A percentile compares a stretch with the other conserved stretches of the same genome.
phyloP scores from a whole-genome alignment of 2,329 filamentous ascomycete species.

The Aaosphaeria pasadenensis region DNA sequence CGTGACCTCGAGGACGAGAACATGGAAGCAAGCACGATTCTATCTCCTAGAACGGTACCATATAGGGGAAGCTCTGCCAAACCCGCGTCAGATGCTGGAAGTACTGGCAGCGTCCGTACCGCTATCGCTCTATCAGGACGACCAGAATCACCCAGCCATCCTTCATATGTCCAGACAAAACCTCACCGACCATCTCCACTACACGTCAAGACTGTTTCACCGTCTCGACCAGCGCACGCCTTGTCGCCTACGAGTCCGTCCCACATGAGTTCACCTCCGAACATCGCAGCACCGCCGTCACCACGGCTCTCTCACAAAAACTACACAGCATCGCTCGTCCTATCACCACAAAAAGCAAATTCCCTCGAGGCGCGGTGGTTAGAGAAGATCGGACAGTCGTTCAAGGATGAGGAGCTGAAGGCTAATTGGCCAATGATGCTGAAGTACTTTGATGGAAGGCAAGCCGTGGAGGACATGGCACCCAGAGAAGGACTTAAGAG shows the following conservation, averaged over 20 bases:
- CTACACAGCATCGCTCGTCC: conserved; percentile 48
- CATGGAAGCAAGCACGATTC: conserved; percentile 22
- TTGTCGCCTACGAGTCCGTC: conserved; percentile 11
- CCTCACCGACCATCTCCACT: conserved; percentile 31
- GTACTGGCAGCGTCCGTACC: conserved; percentile 33
- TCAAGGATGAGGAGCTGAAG: conserved; percentile 49
- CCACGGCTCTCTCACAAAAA: conserved; percentile 16
- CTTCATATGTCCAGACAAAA: conserved; percentile 21
- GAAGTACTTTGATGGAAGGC: conserved; percentile 84
- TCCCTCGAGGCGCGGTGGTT: conserved; percentile 73
- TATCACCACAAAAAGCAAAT: conserved; percentile 75
- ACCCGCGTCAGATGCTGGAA: conserved; percentile 31
- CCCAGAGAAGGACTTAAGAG: conserved; percentile 83
- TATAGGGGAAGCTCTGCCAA: conserved; percentile 27
- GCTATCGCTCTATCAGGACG: conserved; percentile 24
- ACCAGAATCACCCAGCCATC: conserved; percentile 11
- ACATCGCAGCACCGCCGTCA: conserved; percentile 8
- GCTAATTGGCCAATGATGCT: conserved; percentile 70
- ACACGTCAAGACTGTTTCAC: conserved; percentile 29
- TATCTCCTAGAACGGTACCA: conserved; percentile 18
- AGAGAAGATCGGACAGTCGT: conserved; percentile 38
- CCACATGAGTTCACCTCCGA: conserved; percentile 8
- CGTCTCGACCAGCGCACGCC: conserved; percentile 13
- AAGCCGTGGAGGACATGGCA: conserved; percentile 81
- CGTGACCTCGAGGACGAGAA: conserved; percentile 20